A percentile compares a stretch with the other conserved stretches of the same genome.
Conservation (phyloP, 495 filamentous ascomycete genomes). For the Aspergillus conjunctus region DNA sequence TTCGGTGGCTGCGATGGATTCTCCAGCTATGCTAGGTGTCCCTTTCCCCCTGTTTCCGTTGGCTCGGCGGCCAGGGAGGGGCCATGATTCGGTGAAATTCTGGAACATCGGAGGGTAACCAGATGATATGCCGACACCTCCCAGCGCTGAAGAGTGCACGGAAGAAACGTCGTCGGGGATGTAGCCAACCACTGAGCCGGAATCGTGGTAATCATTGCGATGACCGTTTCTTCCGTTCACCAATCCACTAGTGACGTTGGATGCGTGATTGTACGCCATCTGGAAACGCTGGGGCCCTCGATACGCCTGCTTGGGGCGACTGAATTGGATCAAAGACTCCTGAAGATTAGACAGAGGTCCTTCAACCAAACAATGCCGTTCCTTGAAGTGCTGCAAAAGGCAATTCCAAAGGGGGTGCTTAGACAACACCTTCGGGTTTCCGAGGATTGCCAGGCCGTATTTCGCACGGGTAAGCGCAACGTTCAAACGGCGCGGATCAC, state of each 20-base stretch:
- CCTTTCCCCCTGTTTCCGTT: conserved; percentile 65
- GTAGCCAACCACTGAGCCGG: conserved; percentile 85
- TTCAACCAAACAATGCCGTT: conserved; percentile 93
- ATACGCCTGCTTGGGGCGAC: conserved; percentile 87
- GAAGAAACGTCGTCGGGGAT: conserved; percentile 98
- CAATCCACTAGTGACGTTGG: conserved; percentile 53
- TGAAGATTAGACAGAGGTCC: conserved; percentile 96
- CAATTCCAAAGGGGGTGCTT: conserved; percentile 99
- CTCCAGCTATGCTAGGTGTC: conserved; percentile 79
- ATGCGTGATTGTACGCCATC: conserved; percentile 74
- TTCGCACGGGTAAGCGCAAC: conserved; percentile 98
- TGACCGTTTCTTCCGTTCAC: conserved; percentile 53
- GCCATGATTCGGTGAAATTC: conserved; percentile 89
- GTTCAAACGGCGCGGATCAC: conserved; percentile 96
- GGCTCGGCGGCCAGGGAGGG: conserved; percentile 64
- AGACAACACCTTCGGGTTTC: conserved; percentile 95
- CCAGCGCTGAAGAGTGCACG: conserved; percentile 88
- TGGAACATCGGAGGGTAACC: conserved; percentile 96
- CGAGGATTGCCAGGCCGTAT: conserved; percentile 92
- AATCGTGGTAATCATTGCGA: conserved; percentile 77
- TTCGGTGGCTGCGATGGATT: conserved; percentile 87
- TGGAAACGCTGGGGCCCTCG: conserved; percentile 88
- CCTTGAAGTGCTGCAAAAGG: conserved; percentile 95
- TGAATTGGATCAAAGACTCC: conserved; percentile 92
- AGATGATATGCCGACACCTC: conserved; percentile 75